Evolutionary conservation across 164 flowering plant genomes (phyloP).

Genomic region (Aristolochia californica): DNA sequence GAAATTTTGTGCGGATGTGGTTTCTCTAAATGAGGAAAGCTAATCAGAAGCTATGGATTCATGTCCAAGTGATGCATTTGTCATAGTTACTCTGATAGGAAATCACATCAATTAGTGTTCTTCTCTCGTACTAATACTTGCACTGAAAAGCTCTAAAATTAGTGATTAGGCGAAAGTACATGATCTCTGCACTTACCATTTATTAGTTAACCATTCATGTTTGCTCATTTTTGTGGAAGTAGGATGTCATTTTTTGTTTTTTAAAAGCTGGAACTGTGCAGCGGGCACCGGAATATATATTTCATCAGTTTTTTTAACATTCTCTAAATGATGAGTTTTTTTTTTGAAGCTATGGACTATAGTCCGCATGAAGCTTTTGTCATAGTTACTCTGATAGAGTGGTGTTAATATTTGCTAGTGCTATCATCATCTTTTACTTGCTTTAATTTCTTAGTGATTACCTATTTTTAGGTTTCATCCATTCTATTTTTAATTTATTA

Average conservation of each 20-base stretch:
- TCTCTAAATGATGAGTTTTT: slow-evolving; percentile 11
- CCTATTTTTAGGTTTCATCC: too few species aligned
- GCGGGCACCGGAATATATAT: too few species aligned
- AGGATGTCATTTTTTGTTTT: too few species aligned
- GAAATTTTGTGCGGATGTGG: neutral
- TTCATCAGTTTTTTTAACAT: neutral
- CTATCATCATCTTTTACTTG: too few species aligned
- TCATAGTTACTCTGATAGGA: slow-evolving; percentile 24
- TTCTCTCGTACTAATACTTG: neutral
- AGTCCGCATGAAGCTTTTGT: slow-evolving; percentile 22
- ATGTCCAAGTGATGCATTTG: slow-evolving; percentile 8
- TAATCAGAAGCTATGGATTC: slow-evolving; percentile 3
- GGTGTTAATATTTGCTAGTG: neutral
- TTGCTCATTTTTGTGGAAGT: too few species aligned
- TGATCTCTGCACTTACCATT: neutral
- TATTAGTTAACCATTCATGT: too few species aligned
- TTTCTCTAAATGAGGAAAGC: slow-evolving; percentile 3
- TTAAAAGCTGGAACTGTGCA: too few species aligned
- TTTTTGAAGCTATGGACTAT: slow-evolving; percentile 17
- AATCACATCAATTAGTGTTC: neutral
- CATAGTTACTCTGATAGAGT: slow-evolving; percentile 38
- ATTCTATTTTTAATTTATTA: too few species aligned
- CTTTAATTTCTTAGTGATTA: too few species aligned
- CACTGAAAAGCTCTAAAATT: neutral
- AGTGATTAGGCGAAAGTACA: neutral